Percentiles rank a stretch among this genome's conserved stretches.
Conservation (phyloP, 768 basidiomycete genomes). For the Collybia sp. region DNA sequence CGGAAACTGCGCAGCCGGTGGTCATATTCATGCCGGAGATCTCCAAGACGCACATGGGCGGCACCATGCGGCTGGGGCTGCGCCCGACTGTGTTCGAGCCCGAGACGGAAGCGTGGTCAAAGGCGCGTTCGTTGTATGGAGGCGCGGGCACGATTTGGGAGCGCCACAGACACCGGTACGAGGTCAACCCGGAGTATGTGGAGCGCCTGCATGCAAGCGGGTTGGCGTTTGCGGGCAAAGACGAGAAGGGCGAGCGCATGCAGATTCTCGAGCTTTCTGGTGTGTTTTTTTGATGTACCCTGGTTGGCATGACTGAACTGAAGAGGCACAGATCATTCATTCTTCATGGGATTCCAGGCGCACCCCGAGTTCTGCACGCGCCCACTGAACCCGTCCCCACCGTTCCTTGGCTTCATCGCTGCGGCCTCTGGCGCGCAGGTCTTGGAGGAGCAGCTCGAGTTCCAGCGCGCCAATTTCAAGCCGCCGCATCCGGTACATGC, state of each 20-base stretch:
- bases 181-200: conserved; percentile 90
- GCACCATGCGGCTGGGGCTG: conserved; percentile 99
- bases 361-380: conserved; percentile 99
- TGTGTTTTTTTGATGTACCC: conserved; percentile 28
- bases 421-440: conserved; percentile 53
- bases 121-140: conserved; percentile 77
- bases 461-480: conserved; percentile 56
- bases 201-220: conserved; percentile 66
- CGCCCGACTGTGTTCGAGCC: conserved; percentile 90
- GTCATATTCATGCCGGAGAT: conserved; percentile 99
- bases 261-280: conserved; percentile 87
- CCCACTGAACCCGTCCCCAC: conserved; percentile 94
- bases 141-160: conserved; percentile 86
- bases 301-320: not conserved
- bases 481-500: conserved; percentile 75
- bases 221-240: conserved; percentile 69
- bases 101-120: conserved; percentile 66
- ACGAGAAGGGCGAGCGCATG: conserved; percentile 96
- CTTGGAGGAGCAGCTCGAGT: conserved; percentile 66
- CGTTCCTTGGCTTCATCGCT: conserved; percentile 94
- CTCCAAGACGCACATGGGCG: conserved; percentile 96
- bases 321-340: conserved; percentile 72
- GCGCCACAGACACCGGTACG: conserved; percentile 91
- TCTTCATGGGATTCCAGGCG: conserved; percentile 90
- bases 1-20: conserved; percentile 59